Evolutionary conservation across 257 asterid genomes (phyloP).

Genomic region (Jasminum sambac): DNA sequence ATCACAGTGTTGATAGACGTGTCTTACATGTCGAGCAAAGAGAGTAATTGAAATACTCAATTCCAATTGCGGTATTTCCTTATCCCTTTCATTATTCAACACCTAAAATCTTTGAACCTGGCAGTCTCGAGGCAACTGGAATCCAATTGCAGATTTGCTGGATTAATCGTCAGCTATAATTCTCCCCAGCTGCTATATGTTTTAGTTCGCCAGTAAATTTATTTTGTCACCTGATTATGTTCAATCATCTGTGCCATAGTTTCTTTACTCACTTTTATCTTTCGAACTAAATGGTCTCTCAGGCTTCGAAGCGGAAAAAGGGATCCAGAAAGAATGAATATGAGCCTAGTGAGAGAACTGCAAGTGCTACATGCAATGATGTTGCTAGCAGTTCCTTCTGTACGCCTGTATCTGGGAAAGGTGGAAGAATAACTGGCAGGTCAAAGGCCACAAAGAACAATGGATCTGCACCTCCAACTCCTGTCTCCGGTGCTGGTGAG

Average conservation of each 20-base stretch:
- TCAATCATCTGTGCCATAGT: neutral
- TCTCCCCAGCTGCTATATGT: neutral
- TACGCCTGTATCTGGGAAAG: conserved; percentile 77
- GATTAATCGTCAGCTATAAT: neutral
- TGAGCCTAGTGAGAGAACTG: conserved; percentile 46
- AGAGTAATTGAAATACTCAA: conserved; percentile 10
- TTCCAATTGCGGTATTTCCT: conserved; percentile 4
- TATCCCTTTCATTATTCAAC: neutral
- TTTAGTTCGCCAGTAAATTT: neutral
- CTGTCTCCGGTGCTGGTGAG: conserved; percentile 64
- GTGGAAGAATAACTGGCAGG: conserved; percentile 55
- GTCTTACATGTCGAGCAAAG: conserved; percentile 17
- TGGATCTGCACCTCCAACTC: conserved; percentile 61
- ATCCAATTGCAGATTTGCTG: neutral
- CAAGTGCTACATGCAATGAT: conserved; percentile 51
- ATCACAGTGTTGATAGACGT: neutral
- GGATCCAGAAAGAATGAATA: conserved; percentile 42
- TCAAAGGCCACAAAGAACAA: conserved; percentile 62
- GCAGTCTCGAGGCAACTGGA: neutral
- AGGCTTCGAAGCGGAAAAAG: conserved; percentile 74
- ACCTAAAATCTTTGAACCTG: neutral
- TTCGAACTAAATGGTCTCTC: conserved; percentile 24
- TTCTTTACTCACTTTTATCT: conserved; percentile 25
- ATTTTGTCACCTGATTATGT: neutral
- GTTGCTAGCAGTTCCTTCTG: conserved; percentile 51